Conservation (phyloP, 768 basidiomycete species). For the Pleurotus cornucopiae region DNA sequence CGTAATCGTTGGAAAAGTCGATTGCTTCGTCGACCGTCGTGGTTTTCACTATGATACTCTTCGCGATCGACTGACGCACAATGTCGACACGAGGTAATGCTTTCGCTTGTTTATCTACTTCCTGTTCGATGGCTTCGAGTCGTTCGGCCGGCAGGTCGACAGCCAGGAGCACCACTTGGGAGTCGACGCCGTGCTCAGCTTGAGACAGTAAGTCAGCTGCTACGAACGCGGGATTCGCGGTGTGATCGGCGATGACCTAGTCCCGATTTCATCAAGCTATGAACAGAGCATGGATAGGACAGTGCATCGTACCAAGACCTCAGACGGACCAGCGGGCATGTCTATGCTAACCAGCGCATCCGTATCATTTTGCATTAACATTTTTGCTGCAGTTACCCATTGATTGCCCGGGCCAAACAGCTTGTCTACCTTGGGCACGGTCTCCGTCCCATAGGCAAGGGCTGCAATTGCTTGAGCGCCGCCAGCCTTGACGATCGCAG, state of each 20-base stretch:
- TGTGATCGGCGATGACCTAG: conserved; percentile 91
- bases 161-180: conserved; percentile 92
- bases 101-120: conserved; percentile 84
- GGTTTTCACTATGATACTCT: conserved; percentile 84
- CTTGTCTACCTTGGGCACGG: conserved; percentile 97
- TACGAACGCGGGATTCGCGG: conserved; percentile 83
- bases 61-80: conserved; percentile 80
- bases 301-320: conserved; percentile 71
- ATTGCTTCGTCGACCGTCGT: conserved; percentile 71
- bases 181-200: conserved; percentile 97
- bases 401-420: conserved; percentile 99
- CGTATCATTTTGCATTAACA: conserved; percentile 98
- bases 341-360: conserved; percentile 95
- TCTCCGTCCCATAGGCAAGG: conserved; percentile 93
- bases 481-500: conserved; percentile 89
- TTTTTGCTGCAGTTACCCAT: conserved; percentile 99
- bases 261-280: neutral
- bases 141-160: conserved; percentile 60
- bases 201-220: conserved; percentile 97
- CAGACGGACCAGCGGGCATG: conserved; percentile 98
- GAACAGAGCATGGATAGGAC: neutral
- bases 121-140: conserved; percentile 72
- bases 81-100: conserved; percentile 88
- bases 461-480: conserved; percentile 96
- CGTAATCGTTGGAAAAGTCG: conserved; percentile 93